Evolutionary conservation across 495 filamentous ascomycete genomes (phyloP).

Genomic region (Talaromyces borbonicus): DNA sequence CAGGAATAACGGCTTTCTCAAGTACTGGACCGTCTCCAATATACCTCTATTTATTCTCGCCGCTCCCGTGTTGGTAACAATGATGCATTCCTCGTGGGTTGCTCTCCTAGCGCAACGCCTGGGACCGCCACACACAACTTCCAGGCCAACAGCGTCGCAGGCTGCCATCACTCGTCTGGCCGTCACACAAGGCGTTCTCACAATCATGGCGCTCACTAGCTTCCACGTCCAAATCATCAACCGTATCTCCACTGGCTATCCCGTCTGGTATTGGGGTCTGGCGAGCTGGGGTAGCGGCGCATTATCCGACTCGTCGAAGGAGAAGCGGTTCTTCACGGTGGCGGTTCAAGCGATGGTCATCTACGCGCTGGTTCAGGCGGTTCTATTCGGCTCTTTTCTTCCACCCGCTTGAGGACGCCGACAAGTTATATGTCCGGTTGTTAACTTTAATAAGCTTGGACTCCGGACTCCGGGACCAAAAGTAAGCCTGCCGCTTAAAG

Average conservation of each 20-base stretch:
- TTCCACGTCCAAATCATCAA: constrained; percentile 94
- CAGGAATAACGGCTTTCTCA: constrained; percentile 83
- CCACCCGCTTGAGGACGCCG: constrained; percentile 68
- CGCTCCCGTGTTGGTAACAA: constrained; percentile 61
- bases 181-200: constrained; percentile 61
- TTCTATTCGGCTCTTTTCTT: constrained; percentile 83
- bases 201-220: constrained; percentile 57
- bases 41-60: constrained; percentile 82
- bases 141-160: constrained; percentile 17
- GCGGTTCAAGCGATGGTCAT: constrained; percentile 60
- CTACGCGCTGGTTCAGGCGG: constrained; percentile 74
- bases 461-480: not conserved
- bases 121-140: constrained; percentile 11
- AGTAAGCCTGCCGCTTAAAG: not conserved
- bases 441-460: not conserved
- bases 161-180: constrained; percentile 49
- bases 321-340: constrained; percentile 12
- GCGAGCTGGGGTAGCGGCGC: constrained; percentile 31
- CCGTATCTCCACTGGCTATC: constrained; percentile 78
- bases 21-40: constrained; percentile 85
- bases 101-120: constrained; percentile 23
- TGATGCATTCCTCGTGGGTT: constrained; percentile 52
- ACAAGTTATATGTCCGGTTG: not conserved
- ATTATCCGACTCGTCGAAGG: not conserved
- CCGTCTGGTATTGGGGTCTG: constrained; percentile 82